These are phyloP conservation scores for Eustoma russellianum DNA, from an alignment of 257 asterid genomes.

Conservation along the genomic window DNA sequence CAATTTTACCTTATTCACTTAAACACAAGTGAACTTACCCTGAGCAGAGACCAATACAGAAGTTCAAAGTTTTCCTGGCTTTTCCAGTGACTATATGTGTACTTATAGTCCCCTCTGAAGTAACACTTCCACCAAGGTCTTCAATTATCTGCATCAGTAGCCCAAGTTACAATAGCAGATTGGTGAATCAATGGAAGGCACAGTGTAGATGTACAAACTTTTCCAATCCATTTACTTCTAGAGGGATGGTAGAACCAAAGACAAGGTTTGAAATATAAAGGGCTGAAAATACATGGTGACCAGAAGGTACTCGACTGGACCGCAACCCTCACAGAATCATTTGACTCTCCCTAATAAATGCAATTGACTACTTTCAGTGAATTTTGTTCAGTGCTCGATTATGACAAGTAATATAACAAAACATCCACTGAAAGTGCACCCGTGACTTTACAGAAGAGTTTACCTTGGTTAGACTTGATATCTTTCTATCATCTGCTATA, in stretches of 20 bases:
- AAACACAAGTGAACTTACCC: slow-evolving; percentile 44
- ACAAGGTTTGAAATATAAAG: neutral
- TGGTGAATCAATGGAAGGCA: neutral
- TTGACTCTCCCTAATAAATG: no score
- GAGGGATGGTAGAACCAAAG: neutral
- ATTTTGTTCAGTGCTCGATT: neutral
- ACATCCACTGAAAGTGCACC: neutral
- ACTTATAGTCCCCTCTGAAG: slow-evolving; percentile 63
- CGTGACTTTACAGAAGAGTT: neutral
- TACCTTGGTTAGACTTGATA: slow-evolving; percentile 67
- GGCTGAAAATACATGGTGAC: neutral
- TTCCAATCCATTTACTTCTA: neutral
- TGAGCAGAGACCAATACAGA: slow-evolving; percentile 90
- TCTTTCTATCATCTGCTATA: slow-evolving; percentile 77
- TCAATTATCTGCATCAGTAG: slow-evolving; percentile 52
- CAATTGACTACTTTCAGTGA: neutral
- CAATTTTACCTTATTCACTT: no score
- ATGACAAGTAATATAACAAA: neutral
- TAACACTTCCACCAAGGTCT: slow-evolving; percentile 77
- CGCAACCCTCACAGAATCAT: no score
- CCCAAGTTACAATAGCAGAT: slow-evolving; percentile 7
- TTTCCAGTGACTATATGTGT: slow-evolving; percentile 81
- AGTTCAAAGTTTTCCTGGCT: slow-evolving; percentile 70
- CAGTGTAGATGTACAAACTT: neutral
- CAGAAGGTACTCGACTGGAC: neutral